Evolutionary conservation across 2,329 filamentous ascomycete species (phyloP), one percentile per base, ranked within the genome.

Genomic region (Dactylellina drechsleri): DNA sequence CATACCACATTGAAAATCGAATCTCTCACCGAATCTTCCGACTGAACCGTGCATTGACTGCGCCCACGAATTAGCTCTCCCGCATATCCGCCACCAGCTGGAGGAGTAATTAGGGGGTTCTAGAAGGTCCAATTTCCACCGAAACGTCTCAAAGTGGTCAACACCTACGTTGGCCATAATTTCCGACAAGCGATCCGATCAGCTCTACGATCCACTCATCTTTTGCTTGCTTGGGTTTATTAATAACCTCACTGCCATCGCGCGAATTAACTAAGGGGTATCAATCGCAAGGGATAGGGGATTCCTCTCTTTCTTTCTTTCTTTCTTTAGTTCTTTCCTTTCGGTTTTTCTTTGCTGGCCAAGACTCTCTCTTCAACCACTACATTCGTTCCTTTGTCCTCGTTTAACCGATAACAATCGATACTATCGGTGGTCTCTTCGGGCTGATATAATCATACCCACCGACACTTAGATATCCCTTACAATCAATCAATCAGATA

Each of bases 131-230:
- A 52, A 52, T 18, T 52, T 23, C 20, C 47, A n/a, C 13, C 53
- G 53, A 57, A 36, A 36, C 68, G 59, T 61, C 47, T 40, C 31
- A 36, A 7, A 10, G 31, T 54, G 61, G 40, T 16, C 59, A 49
- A 60, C 67, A 59, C 53, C 56, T 64, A 59, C 60, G 60, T 65
- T 56, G 53, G 23, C 40, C 60, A 67, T 67, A 66, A 74, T 74
- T 74, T 74, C 70, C 70, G 70, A 74, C 70, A 40, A 74, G 70
- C 70, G 70, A 74, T 74, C 10, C 31, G 31, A 36, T 36, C 31
- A 36, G 31, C 31, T 36, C 70, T 56, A 43, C 23, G 62, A 66
- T 74, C 62, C 68, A 67, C 61, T 74, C 70, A 23, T 23, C 23
- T 23, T 23, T 23, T 23, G 23, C 23, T 23, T 58, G 49, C 49